Conservation (phyloP, 306 rosid genomes). For the Rubus parviflorus region DNA sequence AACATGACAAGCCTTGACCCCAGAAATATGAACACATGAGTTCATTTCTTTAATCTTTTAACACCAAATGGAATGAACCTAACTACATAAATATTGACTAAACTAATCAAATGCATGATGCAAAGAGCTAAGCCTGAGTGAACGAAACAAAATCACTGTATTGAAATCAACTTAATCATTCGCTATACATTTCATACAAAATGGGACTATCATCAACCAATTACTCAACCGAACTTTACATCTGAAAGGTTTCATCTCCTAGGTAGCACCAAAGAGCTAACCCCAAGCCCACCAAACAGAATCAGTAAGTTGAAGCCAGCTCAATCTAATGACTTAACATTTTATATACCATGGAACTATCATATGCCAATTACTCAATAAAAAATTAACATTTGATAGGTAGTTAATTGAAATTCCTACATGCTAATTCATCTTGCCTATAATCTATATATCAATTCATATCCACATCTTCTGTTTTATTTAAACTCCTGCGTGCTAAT, state of each 20-base stretch:
- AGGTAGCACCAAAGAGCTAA: background rate
- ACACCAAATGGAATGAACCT: background rate
- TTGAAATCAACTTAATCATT: background rate
- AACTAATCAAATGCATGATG: slow-evolving; percentile 16
- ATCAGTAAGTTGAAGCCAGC: background rate
- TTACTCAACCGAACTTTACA: background rate
- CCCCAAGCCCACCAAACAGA: background rate
- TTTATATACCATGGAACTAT: background rate
- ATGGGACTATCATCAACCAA: background rate
- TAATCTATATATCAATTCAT: background rate
- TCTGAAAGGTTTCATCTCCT: slow-evolving; percentile 3
- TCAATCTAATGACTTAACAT: background rate
- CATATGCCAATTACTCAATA: background rate
- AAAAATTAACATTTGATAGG: background rate
- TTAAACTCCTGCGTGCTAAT: background rate
- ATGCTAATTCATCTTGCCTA: background rate
- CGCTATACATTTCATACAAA: background rate
- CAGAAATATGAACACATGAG: slow-evolving; percentile 7
- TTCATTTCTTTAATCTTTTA: background rate
- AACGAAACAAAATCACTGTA: background rate
- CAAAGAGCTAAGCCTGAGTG: slow-evolving; percentile 14
- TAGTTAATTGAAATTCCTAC: background rate
- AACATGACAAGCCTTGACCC: slow-evolving; percentile 55
- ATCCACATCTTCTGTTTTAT: slow-evolving; percentile 5
- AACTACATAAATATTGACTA: background rate